Conservation (phyloP, 495 filamentous ascomycete species). For the Ascobolus immersus region DNA sequence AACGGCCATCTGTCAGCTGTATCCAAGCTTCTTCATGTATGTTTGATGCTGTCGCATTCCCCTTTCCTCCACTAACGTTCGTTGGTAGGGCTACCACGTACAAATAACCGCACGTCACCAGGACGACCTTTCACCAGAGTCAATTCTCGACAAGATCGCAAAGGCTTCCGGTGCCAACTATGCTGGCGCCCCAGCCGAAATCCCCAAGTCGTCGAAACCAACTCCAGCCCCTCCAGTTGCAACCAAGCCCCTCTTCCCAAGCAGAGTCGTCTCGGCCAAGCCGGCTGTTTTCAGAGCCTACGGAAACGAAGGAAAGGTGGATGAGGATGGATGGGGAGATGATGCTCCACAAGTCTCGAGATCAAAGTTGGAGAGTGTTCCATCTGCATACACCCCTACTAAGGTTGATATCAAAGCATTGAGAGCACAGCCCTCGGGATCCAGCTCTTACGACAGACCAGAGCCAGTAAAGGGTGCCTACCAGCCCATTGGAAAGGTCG, state of each 20-base stretch:
- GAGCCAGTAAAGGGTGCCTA: slow-evolving; percentile 76
- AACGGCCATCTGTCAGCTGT: slow-evolving; percentile 77
- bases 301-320: slow-evolving; percentile 27
- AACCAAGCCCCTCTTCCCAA: slow-evolving; percentile 77
- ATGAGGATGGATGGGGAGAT: slow-evolving; percentile 77
- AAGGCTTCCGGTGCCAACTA: slow-evolving; percentile 94
- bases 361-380: slow-evolving; percentile 74
- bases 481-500: slow-evolving; percentile 84
- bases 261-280: slow-evolving; percentile 33
- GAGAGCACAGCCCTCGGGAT: slow-evolving; percentile 41
- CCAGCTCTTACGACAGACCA: slow-evolving; percentile 19
- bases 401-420: slow-evolving; percentile 52
- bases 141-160: slow-evolving; percentile 77
- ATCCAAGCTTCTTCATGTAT: slow-evolving; percentile 63
- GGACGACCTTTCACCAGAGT: slow-evolving; percentile 57
- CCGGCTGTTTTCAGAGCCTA: slow-evolving; percentile 37
- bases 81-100: slow-evolving; percentile 63
- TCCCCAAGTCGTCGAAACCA: slow-evolving; percentile 15
- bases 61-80: slow-evolving; percentile 1
- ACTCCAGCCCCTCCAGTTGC: slow-evolving; percentile 31
- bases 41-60: slow-evolving; percentile 8
- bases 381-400: slow-evolving; percentile 75
- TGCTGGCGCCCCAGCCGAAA: slow-evolving; percentile 26
- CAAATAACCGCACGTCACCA: slow-evolving; percentile 89
- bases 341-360: slow-evolving; percentile 77